Evolutionary conservation across 495 filamentous ascomycete species (phyloP).

Genomic region (Jackrogersella minutella): DNA sequence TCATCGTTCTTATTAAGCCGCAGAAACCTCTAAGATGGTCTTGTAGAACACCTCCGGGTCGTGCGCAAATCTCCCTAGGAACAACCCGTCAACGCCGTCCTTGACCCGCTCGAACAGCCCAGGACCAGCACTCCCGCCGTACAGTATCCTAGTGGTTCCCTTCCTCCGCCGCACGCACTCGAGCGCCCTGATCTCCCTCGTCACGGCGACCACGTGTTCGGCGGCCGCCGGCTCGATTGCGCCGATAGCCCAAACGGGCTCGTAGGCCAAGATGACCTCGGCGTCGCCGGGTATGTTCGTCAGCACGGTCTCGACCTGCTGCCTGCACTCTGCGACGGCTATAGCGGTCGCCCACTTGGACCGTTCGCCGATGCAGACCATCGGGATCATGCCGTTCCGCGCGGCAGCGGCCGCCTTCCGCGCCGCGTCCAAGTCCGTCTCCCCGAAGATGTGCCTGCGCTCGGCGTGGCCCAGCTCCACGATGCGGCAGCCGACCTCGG

Average conservation of each 20-base stretch:
- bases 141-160: conserved; percentile 70
- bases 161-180: conserved; percentile 49
- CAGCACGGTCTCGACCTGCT: conserved; percentile 70
- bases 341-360: conserved; percentile 58
- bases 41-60: conserved; percentile 70
- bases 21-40: conserved; percentile 73
- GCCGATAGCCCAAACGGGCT: conserved; percentile 91
- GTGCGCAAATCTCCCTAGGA: conserved; percentile 83
- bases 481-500: conserved; percentile 69
- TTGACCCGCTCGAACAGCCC: conserved; percentile 73
- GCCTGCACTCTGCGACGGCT: conserved; percentile 70
- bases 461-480: conserved; percentile 86
- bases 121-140: conserved; percentile 82
- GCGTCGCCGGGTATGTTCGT: conserved; percentile 62
- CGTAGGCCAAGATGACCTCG: conserved; percentile 84
- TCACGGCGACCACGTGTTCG: conserved; percentile 76
- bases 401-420: conserved; percentile 72
- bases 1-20: conserved; percentile 21
- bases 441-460: conserved; percentile 70
- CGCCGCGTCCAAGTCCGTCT: conserved; percentile 69
- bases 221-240: conserved; percentile 72
- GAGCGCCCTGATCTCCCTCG: conserved; percentile 63
- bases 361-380: conserved; percentile 82
- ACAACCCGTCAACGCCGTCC: conserved; percentile 80
- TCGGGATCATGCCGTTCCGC: conserved; percentile 73